Evolutionary conservation across 2,329 filamentous ascomycete genomes (phyloP).

Genomic region (Mycosphaerelloides madeirae): DNA sequence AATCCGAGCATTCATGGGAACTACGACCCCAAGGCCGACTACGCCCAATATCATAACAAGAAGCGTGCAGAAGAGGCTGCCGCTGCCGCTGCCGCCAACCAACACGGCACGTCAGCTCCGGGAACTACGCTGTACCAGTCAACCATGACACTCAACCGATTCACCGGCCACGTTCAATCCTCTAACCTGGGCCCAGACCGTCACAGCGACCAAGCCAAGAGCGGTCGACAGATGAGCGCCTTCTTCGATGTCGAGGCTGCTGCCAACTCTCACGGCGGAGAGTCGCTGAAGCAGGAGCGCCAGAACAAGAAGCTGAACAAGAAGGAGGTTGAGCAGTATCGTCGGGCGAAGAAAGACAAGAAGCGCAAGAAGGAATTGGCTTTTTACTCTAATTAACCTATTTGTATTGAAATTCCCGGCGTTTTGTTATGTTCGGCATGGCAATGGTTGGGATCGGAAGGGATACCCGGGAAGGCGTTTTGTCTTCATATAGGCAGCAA

Average conservation of each 20-base stretch:
- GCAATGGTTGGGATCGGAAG: no score
- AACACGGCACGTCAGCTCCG: constrained; percentile 1
- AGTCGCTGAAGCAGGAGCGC: constrained; percentile 86
- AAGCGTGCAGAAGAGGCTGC: constrained; percentile 34
- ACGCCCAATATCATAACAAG: constrained; percentile 53
- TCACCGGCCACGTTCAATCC: constrained; percentile 78
- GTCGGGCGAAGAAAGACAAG: constrained; percentile 79
- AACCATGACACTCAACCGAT: constrained; percentile 80
- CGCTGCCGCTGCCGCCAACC: constrained; percentile 19
- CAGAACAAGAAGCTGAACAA: constrained; percentile 78
- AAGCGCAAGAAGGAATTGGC: constrained; percentile 67
- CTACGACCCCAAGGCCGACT: constrained; percentile 94
- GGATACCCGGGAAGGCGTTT: no score
- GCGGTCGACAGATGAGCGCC: constrained; percentile 79
- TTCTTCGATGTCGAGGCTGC: constrained; percentile 94
- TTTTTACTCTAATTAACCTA: no score
- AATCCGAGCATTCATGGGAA: constrained; percentile 94
- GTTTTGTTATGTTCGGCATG: no score
- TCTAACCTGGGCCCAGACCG: constrained; percentile 64
- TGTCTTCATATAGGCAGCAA: no score
- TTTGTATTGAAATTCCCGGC: no score
- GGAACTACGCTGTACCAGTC: constrained; percentile 52
- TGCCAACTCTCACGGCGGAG: constrained; percentile 83
- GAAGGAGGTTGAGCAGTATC: constrained; percentile 83
- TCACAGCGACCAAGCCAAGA: constrained; percentile 84